phyloP scores from a whole-genome alignment of 257 asterid species.

The Solanum rostratum region DNA sequence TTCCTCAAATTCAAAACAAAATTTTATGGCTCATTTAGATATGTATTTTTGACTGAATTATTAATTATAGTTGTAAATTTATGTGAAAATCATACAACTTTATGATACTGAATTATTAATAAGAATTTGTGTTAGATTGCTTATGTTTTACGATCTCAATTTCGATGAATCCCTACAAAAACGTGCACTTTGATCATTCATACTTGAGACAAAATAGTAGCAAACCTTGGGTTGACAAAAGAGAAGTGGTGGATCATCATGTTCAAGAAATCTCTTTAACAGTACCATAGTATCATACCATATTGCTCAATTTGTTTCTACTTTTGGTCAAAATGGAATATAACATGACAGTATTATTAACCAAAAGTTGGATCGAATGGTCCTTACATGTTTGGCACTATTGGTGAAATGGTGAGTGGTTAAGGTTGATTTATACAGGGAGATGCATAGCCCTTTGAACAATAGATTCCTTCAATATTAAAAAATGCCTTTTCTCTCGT shows the following conservation, averaged over 20 bases:
- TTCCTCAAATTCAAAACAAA: no score
- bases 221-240: background rate
- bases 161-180: no score
- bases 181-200: background rate
- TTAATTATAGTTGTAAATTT: no score
- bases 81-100: no score
- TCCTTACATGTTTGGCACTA: conserved; percentile 39
- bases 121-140: no score
- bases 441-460: background rate
- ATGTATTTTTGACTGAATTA: no score
- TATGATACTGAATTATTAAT: no score
- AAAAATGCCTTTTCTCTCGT: background rate
- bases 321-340: conserved; percentile 3
- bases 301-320: background rate
- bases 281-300: background rate
- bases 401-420: conserved; percentile 35
- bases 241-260: background rate
- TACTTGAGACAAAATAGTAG: background rate
- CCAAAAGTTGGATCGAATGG: conserved; percentile 43
- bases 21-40: no score
- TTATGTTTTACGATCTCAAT: no score
- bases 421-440: background rate
- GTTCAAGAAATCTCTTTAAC: background rate
- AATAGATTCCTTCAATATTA: background rate
- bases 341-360: conserved; percentile 23